These are phyloP conservation scores for Fraxinus sp. DNA, from an alignment of 305 asterid species.

Conservation along the genomic window DNA sequence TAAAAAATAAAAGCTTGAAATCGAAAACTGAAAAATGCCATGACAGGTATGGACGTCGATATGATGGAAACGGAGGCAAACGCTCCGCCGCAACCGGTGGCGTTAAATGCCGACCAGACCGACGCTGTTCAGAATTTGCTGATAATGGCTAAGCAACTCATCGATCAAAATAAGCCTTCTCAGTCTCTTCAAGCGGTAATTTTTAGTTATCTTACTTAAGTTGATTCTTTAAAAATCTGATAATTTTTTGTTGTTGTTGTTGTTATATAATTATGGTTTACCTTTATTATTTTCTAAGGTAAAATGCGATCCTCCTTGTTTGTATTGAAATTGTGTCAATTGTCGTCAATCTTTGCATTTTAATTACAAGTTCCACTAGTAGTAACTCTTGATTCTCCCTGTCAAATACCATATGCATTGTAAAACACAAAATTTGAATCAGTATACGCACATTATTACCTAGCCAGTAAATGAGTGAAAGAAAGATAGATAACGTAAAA, in stretches of 20 bases:
- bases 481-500: background rate
- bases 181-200: constrained; percentile 85
- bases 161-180: constrained; percentile 71
- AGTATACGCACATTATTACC: background rate
- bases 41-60: constrained; percentile 54
- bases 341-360: background rate
- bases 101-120: constrained; percentile 33
- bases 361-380: background rate
- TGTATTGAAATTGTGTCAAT: background rate
- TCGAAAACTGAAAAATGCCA: constrained; percentile 43
- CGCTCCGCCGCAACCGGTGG: constrained; percentile 25
- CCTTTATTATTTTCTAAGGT: background rate
- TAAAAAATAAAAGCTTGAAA: background rate
- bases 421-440: background rate
- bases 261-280: background rate
- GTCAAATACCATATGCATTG: background rate
- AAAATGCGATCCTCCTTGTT: background rate
- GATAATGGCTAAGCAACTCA: constrained; percentile 60
- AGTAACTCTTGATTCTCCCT: background rate
- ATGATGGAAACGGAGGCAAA: constrained; percentile 66
- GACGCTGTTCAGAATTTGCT: constrained; percentile 51
- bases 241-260: background rate
- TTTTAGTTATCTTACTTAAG: background rate
- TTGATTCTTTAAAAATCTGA: background rate
- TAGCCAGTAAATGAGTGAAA: background rate